Base-by-base conservation (phyloP, 768 basidiomycete genomes). In the Hypholoma fasciculare region DNA sequence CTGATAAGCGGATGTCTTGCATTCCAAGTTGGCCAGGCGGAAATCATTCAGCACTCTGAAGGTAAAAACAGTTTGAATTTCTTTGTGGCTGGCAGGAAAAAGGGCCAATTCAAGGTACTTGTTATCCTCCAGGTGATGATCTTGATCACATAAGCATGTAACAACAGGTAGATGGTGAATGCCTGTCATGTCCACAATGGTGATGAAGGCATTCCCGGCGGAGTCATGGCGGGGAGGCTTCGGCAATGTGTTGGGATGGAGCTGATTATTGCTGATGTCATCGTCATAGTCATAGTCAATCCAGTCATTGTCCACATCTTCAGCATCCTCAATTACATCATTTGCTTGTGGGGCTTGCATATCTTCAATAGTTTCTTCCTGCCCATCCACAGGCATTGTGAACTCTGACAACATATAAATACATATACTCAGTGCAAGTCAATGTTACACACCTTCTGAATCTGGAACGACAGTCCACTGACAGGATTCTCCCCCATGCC, bases 401-500 rank as follows among this genome's bases (percentile, higher is more conserved):
- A 23, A 2, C 4, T 23, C 23, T 23, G 23, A 23, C 23, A 23
- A 23, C 4, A 23, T 23, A n/a, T n/a, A n/a, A n/a, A n/a, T n/a
- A n/a, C n/a, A n/a, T n/a, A n/a, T n/a, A n/a, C n/a, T n/a, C 23
- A 23, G 23, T n/a, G 23, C 1, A 23, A 23, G 1, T 23, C 4
- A 23, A 23, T 23, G 4, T 23, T 23, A 23, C 23, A 23, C 4
- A 23, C 23, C 23, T 23, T 23, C 4, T 1, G 23, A 23, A 4
- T 23, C 23, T 1, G 23, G 23, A 2, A 23, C 23, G 1, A 23
- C 23, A 23, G 4, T 23, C 23, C 23, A 23, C 1, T 9, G 8
- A 2, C 13, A 16, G 8, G 65, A 67, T 27, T 55, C 67, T 71
- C 67, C 66, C 0, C 57, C 27, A 46, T 72, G 71, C 0, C 69